A percentile compares a stretch with the other conserved stretches of the same genome.
These are phyloP conservation scores for Falciphora oryzae DNA, from an alignment of 2,329 filamentous ascomycete genomes.

Conservation along the genomic window DNA sequence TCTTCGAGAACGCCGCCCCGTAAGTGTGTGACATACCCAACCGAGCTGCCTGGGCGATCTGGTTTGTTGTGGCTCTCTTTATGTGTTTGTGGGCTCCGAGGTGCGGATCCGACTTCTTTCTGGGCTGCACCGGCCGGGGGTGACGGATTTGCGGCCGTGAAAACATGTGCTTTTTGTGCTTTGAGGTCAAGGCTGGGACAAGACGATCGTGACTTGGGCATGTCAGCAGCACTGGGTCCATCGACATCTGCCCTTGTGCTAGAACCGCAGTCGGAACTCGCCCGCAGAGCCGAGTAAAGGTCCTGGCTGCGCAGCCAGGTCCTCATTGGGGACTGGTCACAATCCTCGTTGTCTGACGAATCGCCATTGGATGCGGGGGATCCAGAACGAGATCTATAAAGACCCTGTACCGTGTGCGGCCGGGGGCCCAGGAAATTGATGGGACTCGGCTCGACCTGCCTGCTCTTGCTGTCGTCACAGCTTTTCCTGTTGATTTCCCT, in stretches of 20 bases:
- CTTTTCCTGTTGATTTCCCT: constrained; percentile 4
- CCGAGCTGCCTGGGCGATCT: background rate
- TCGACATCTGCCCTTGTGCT: background rate
- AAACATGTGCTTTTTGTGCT: background rate
- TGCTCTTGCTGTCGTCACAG: background rate
- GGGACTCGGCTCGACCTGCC: background rate
- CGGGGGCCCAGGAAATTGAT: background rate
- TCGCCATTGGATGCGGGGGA: background rate
- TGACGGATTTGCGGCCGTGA: background rate
- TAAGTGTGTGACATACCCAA: background rate
- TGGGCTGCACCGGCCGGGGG: background rate
- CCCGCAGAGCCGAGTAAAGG: constrained; percentile 14
- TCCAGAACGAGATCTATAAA: background rate
- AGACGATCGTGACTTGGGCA: constrained; percentile 2
- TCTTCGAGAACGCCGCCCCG: background rate
- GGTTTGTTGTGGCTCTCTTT: background rate
- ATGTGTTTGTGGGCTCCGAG: background rate
- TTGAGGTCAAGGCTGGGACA: background rate
- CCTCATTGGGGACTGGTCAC: constrained; percentile 18
- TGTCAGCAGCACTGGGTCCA: constrained; percentile 7
- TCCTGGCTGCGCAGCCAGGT: constrained; percentile 21
- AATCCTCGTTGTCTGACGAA: background rate
- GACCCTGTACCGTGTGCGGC: background rate
- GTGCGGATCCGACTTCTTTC: no score
- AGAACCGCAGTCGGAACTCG: constrained; percentile 1